These are phyloP conservation scores for Fraxinus floribunda DNA, from an alignment of 305 asterid genomes.

Conservation along the genomic window DNA sequence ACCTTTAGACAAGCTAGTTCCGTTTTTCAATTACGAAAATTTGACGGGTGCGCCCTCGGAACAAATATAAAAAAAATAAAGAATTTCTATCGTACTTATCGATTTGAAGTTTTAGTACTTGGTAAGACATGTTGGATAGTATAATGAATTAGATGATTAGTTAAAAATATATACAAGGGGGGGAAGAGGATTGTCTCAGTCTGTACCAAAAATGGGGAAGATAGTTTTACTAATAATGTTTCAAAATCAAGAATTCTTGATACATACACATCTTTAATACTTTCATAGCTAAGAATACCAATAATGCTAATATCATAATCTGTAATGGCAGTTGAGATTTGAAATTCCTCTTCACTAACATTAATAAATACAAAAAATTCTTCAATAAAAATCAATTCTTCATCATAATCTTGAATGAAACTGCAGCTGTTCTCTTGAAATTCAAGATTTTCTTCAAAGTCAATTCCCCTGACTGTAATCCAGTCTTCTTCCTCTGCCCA, in stretches of 20 bases:
- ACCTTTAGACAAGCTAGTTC: neutral
- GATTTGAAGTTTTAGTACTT: neutral
- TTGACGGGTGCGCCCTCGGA: neutral
- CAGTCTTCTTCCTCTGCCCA: conserved; percentile 60
- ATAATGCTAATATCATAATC: conserved; percentile 21
- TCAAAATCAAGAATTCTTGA: conserved; percentile 16
- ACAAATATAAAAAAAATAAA: neutral
- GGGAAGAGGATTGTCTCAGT: neutral
- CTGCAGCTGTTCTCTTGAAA: neutral
- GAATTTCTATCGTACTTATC: too few species aligned
- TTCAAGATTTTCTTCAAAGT: conserved; percentile 34
- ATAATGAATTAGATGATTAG: neutral
- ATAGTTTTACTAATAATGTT: conserved; percentile 6
- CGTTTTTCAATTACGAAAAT: neutral
- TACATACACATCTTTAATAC: conserved; percentile 18
- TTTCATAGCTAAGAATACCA: neutral
- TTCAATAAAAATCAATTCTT: conserved; percentile 19
- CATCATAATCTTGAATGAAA: neutral
- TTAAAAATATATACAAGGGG: neutral
- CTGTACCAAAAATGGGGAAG: neutral
- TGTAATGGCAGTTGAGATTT: conserved; percentile 5
- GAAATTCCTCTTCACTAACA: conserved; percentile 19
- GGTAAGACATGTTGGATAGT: neutral
- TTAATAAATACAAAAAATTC: conserved; percentile 4
- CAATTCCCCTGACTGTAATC: conserved; percentile 52